Base-by-base conservation (phyloP, 768 basidiomycete species). In the Podaxis sp. region DNA sequence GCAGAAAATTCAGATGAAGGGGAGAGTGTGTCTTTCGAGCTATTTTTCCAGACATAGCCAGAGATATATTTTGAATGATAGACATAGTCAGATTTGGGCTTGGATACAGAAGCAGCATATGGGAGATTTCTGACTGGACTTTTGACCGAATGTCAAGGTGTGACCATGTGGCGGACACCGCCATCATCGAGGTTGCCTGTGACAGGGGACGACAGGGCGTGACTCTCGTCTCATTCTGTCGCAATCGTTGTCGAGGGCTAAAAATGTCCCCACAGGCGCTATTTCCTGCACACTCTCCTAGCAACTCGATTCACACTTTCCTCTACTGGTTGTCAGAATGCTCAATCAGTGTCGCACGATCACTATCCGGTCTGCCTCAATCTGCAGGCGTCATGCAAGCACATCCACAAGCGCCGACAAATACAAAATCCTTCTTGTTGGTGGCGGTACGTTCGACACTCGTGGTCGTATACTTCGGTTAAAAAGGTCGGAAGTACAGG, bases 371-470 rank as follows among this genome's bases (percentile, higher is more conserved):
- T 50, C 51, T 19, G 24, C 58, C 37, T 62, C 58, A 7, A 38
- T 64, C 7, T 66, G 68, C 33, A 65, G 62, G 29, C 70, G 75
- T 57, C 58, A 68, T 61, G 76, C 77, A 24, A 79, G 78, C 65
- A 79, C 80, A 12, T 68, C 71, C 27, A 71, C 75, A 19, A 79
- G 77, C 12, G 12, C 50, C 65, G 77, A 82, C 66, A 90, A 87
- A 68, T 93, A 84, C 78, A 95, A 91, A 75, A 80, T 98, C 37
- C 76, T 98, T 27, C 86, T 98, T 46, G 79, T 98, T 22, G 96
- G 96, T 57, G 95, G 82, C 73, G 96, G 96, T 88, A 70, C 67
- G 84, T 76, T 13, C 27, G 7, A 7, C 25, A 36, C 33, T 55
- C 12, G 9, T 5, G 12, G 64, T 7, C 62, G 60, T 52, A 37